A percentile compares a stretch with the other conserved stretches of the same genome.
phyloP scores from a whole-genome alignment of 2,329 filamentous ascomycete species.

The Cordyceps militaris region DNA sequence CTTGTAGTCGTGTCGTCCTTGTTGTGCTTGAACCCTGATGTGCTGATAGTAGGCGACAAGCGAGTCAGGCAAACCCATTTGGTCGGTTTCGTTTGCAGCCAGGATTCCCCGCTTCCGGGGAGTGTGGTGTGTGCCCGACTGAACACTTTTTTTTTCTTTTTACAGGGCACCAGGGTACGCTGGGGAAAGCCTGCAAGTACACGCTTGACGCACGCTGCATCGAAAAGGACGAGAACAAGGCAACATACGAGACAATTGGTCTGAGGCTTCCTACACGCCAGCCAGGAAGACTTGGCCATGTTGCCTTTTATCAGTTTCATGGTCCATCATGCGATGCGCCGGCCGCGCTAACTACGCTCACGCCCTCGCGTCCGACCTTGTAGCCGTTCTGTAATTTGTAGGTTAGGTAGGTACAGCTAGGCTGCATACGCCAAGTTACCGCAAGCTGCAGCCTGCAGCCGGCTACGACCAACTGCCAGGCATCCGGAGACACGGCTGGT shows the following conservation, averaged over 20 bases:
- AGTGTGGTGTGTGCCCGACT: neutral
- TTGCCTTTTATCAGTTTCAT: too few relatives aligned
- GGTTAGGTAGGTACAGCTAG: too few relatives aligned
- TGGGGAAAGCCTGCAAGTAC: neutral
- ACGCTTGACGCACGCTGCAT: neutral
- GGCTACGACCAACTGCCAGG: too few relatives aligned
- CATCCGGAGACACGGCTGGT: too few relatives aligned
- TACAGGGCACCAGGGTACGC: neutral
- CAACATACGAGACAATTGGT: neutral
- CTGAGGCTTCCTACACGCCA: neutral
- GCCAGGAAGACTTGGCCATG: too few relatives aligned
- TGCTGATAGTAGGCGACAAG: neutral
- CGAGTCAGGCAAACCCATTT: neutral
- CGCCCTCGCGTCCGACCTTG: neutral
- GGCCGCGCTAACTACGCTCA: neutral
- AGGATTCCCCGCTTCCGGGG: conserved; percentile 2
- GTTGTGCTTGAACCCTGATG: too few relatives aligned
- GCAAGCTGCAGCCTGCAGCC: too few relatives aligned
- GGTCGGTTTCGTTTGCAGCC: neutral
- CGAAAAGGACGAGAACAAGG: too few relatives aligned
- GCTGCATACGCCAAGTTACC: too few relatives aligned
- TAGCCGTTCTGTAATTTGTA: neutral
- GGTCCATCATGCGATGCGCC: neutral
- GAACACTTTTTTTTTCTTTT: neutral
- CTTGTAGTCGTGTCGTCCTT: too few relatives aligned